These are phyloP conservation scores for Cryptosporidium ubiquitum DNA, from an alignment of 169 alveolate species.

Conservation along the genomic window DNA sequence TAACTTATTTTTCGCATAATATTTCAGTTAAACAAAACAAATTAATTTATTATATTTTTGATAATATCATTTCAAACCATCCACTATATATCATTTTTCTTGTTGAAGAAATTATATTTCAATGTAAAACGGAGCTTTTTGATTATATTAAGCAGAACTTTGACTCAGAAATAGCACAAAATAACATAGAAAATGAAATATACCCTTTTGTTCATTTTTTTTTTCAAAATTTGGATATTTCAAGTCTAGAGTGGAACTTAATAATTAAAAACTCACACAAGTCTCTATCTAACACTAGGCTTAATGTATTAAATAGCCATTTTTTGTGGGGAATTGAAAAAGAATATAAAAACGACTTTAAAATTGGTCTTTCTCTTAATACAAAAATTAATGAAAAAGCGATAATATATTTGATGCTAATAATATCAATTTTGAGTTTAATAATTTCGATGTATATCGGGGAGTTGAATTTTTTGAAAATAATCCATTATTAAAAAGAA, in stretches of 20 bases:
- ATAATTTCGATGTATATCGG: background rate
- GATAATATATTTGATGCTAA: background rate
- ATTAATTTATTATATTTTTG: slow-evolving; percentile 18
- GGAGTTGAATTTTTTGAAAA: background rate
- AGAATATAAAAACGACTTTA: background rate
- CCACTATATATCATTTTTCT: slow-evolving; percentile 42
- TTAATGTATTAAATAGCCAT: background rate
- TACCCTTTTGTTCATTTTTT: slow-evolving; percentile 53
- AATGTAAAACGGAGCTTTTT: slow-evolving; percentile 2
- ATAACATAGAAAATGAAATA: background rate
- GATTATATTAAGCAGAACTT: background rate
- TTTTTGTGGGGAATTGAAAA: slow-evolving; percentile 6
- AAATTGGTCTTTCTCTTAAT: background rate
- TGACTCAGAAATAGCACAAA: background rate
- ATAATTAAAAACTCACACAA: background rate
- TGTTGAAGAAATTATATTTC: slow-evolving; percentile 19
- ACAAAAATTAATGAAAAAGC: background rate
- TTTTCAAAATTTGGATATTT: slow-evolving; percentile 49
- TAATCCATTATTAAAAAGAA: background rate
- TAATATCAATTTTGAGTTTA: background rate
- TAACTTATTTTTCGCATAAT: slow-evolving; percentile 83
- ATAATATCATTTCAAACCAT: slow-evolving; percentile 8
- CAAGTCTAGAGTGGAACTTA: slow-evolving; percentile 2
- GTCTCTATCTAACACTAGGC: background rate
- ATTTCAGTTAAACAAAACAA: slow-evolving; percentile 6